Base-by-base conservation (phyloP, 106 monocot species). In the Dioscorea alata region DNA sequence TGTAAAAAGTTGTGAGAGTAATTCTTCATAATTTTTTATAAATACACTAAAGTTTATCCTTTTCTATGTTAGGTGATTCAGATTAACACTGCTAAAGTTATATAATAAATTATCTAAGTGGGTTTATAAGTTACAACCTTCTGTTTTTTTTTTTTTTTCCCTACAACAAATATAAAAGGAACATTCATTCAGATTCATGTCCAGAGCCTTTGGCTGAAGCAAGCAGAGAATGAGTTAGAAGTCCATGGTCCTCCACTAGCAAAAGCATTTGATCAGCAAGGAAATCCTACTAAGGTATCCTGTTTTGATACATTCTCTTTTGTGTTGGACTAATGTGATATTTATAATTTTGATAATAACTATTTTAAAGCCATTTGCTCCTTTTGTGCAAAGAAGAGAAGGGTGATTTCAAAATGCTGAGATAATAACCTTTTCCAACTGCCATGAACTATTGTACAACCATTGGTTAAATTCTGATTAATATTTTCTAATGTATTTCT, bases 191-290 rank as follows among this genome's bases (percentile, higher is more conserved):
- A 94, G 95, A 74, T 96, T 74, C 76, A 23, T 69, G 74, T 96
- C 74, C 81, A 89, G 21, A 67, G 61, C 65, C 88, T 96, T 70
- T 74, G 78, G 75, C 73, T 69, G 59, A 84, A 74, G 50, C 91
- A 96, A 69, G 51, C 28, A 69, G 86, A 81, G 67, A 71, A 66
- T 74, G 88, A 84, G 78, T 65, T 84, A 75, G 89, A 91, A 76
- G 23, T 96, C 60, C 95, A 91, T 64, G 95, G 95, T 18, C 95
- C 95, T 75, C 91, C 95, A 31, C 79, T 76, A 72, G 22, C 82
- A 19, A 96, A 84, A 74, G 91, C 95, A 67, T 96, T 86, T 80
- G 86, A 88, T 31, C 48, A 70, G 25, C 68, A 91, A 33, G 95
- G 95, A 75, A 78, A 69, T 63, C 91, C 86, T 67, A 89, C 95